Conservation (phyloP, 108 stramenopile genomes). For the Pseudonitzschia multiseries region DNA sequence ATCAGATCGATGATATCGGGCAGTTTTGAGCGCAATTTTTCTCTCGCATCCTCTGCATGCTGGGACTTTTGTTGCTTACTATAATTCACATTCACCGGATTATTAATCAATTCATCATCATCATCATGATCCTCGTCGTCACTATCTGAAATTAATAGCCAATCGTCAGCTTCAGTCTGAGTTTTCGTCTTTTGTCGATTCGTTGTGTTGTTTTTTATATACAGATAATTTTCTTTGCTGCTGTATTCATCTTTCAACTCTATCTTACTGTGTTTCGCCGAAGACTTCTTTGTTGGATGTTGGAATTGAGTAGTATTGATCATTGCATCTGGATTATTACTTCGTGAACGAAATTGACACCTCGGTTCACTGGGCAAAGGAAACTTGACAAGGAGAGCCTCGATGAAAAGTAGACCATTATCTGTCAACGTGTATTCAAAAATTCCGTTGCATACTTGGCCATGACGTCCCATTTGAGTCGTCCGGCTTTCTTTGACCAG, state of each 20-base stretch:
- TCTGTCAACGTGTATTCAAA: slow-evolving; percentile 27
- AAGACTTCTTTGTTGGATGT: neutral
- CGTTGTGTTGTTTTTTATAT: neutral
- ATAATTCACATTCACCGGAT: neutral
- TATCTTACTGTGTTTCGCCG: neutral
- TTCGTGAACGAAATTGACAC: neutral
- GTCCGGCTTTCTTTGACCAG: slow-evolving; percentile 15
- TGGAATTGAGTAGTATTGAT: neutral
- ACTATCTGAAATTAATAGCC: neutral
- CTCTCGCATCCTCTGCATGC: neutral
- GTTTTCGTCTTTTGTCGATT: neutral
- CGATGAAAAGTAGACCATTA: slow-evolving; percentile 27
- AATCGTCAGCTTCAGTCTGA: neutral
- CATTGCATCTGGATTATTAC: neutral
- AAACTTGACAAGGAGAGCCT: slow-evolving; percentile 20
- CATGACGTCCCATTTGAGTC: slow-evolving; percentile 19
- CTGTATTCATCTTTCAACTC: neutral
- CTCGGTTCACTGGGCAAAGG: neutral
- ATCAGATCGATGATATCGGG: neutral
- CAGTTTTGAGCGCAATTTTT: neutral
- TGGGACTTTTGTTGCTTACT: neutral
- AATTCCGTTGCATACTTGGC: slow-evolving; percentile 12
- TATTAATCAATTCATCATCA: neutral
- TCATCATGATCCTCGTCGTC: slow-evolving; percentile 6
- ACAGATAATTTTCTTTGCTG: neutral